phyloP scores from a whole-genome alignment of 192 early-diverging fungal genomes.

The Backusella liffmaniae region DNA sequence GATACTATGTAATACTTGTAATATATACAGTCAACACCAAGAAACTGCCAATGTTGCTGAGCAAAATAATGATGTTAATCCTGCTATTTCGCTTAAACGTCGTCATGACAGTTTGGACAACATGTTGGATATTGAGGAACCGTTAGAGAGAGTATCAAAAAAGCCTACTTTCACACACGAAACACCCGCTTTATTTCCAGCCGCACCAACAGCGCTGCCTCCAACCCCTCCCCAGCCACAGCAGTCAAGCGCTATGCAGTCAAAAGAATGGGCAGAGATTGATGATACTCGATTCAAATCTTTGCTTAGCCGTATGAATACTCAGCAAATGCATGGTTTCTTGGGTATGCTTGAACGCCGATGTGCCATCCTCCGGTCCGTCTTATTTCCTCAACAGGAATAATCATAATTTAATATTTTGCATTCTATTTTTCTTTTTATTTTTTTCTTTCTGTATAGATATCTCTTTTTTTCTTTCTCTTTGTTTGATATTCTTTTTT shows the following conservation, averaged over 20 bases:
- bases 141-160: neutral
- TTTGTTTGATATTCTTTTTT: neutral
- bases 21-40: conserved; percentile 49
- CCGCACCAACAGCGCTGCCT: neutral
- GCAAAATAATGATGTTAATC: neutral
- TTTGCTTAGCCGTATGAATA: conserved; percentile 41
- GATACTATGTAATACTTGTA: conserved; percentile 78
- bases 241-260: neutral
- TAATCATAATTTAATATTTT: neutral
- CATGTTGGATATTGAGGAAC: neutral
- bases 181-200: conserved; percentile 9
- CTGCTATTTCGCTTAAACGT: conserved; percentile 35
- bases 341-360: conserved; percentile 54
- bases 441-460: conserved; percentile 13
- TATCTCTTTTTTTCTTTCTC: neutral
- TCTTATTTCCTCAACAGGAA: conserved; percentile 19
- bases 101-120: conserved; percentile 25
- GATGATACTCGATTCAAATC: conserved; percentile 34
- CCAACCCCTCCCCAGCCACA: neutral
- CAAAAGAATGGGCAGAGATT: conserved; percentile 31
- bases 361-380: conserved; percentile 43
- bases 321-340: conserved; percentile 54
- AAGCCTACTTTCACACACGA: neutral
- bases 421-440: conserved; percentile 2
- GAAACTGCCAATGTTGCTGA: neutral